Evolutionary conservation across 768 basidiomycete species (phyloP).

Genomic region (Hygrocybe punicea): DNA sequence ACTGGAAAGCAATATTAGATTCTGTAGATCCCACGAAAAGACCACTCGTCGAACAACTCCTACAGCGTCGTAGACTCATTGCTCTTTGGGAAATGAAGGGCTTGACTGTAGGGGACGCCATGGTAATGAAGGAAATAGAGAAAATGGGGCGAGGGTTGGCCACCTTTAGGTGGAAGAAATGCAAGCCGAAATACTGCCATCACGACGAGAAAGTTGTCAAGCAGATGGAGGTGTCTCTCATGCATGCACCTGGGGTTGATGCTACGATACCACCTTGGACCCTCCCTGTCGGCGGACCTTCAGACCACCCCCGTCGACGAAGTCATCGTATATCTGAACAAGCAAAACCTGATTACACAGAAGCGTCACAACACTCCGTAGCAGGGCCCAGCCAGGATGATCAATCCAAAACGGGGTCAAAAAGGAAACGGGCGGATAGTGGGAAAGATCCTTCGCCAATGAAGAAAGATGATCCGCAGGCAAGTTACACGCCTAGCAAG

Average conservation of each 20-base stretch:
- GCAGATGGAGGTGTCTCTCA: not conserved
- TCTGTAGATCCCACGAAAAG: not conserved
- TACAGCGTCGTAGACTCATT: not conserved
- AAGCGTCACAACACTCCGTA: not conserved
- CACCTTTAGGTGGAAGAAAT: not conserved
- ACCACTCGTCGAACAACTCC: not conserved
- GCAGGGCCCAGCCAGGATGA: not conserved
- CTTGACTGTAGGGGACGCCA: not conserved
- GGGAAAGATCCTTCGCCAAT: not conserved
- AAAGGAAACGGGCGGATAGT: not conserved
- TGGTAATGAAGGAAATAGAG: slow-evolving; percentile 1
- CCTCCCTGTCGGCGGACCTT: not conserved
- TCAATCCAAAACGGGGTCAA: not conserved
- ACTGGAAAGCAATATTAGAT: not conserved
- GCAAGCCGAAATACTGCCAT: not conserved
- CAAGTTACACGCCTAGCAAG: not conserved
- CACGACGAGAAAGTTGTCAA: not conserved
- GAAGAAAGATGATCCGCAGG: not conserved
- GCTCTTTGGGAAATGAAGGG: slow-evolving; percentile 7
- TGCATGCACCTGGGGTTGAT: not conserved
- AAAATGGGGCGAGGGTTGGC: not conserved
- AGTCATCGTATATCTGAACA: not conserved
- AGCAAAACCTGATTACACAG: not conserved
- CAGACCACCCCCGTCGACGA: not conserved
- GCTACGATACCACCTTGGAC: not conserved